Conservation (phyloP, 345 rosid genomes). For the Moringa oleifera region DNA sequence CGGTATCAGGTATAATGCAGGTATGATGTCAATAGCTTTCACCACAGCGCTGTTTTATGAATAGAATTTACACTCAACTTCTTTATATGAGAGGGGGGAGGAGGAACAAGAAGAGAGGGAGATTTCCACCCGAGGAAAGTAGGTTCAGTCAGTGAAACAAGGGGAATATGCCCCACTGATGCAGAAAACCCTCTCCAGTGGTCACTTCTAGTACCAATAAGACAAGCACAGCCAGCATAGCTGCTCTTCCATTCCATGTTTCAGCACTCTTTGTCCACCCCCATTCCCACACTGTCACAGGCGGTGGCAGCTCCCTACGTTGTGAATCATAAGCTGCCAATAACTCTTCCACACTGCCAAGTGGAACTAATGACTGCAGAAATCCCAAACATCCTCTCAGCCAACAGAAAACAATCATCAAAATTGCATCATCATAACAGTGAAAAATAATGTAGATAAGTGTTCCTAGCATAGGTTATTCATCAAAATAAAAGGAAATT, state of each 20-base stretch:
- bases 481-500: not conserved
- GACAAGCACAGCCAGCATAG: slow-evolving; percentile 87
- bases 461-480: not conserved
- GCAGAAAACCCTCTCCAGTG: slow-evolving; percentile 91
- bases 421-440: not conserved
- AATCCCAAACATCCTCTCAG: slow-evolving; percentile 11
- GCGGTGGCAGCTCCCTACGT: slow-evolving; percentile 87
- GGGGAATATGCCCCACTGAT: slow-evolving; percentile 86
- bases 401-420: not conserved
- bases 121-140: not conserved
- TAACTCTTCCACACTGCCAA: slow-evolving; percentile 88
- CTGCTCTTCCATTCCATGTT: slow-evolving; percentile 99
- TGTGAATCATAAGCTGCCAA: slow-evolving; percentile 87
- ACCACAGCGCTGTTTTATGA: slow-evolving; percentile 1
- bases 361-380: slow-evolving; percentile 88
- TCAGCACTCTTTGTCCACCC: slow-evolving; percentile 99
- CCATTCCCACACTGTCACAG: slow-evolving; percentile 97
- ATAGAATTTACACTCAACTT: slow-evolving; percentile 14
- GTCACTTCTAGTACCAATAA: slow-evolving; percentile 84
- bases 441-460: not conserved
- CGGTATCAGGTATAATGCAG: not conserved
- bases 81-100: not conserved
- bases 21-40: not conserved
- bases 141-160: slow-evolving; percentile 32
- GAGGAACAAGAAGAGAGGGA: not conserved